Base-by-base conservation (phyloP, 306 rosid genomes). In the Trifolium pratense region DNA sequence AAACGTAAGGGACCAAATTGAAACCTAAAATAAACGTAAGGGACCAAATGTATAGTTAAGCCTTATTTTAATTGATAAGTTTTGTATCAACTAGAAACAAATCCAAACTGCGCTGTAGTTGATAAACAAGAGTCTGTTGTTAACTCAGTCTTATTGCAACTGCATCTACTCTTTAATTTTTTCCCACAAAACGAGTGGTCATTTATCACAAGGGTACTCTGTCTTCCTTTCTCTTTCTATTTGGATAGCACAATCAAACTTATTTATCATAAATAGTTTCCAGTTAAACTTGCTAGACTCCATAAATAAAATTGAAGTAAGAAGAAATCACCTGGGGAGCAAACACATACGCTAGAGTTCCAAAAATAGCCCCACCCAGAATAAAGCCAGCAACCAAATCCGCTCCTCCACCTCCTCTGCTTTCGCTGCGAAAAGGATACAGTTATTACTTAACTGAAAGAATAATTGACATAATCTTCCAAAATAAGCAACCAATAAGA, bases 301-400 rank as follows among this genome's bases (percentile, higher is more conserved):
- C 6, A 70, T 46, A 70, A 68, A 55, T 42, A 70, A 76, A 31
- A 25, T 55, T 17, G 15, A 37, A 57, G 59, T 20, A 51, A 17
- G 48, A 80, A 56, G 66, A 45, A 83, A 78, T 73, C 82, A 93
- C 98, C 98, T 94, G 98, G 9, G 98, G 98, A 75, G 97, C 97
- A 70, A 94, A 94, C 78, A 89, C 45, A 70, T 91, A 91, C 52
- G 95, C 91, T 23, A 91, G 56, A 45, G 98, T 86, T 75, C 98
- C 98, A 55, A 91, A 84, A 65, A 94, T 78, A 5, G 97, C 97
- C 69, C 98, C 96, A 52, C 98, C 98, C 56, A 94, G 68, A 68
- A 94, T 75, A 83, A 94, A 94, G 37, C 98, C 96, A 65, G 96
- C 89, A 49, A 88, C 45, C 66, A 94, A 94, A 73, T 94, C 98